phyloP scores from a whole-genome alignment of 2,329 filamentous ascomycete species.

The Paecilomyces sp. region DNA sequence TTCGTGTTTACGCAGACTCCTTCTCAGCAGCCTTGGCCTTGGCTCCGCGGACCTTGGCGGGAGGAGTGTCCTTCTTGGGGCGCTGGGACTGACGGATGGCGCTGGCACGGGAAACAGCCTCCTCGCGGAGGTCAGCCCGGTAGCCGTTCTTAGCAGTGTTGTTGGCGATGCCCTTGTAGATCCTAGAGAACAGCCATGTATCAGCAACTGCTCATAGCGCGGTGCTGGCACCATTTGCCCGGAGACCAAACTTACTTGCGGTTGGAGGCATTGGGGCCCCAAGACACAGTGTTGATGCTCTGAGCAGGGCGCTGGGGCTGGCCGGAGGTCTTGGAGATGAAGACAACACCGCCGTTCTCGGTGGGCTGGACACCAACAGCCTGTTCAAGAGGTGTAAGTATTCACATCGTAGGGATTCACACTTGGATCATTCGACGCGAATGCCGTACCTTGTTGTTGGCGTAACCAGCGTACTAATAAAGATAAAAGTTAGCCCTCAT shows the following conservation, averaged over 20 bases:
- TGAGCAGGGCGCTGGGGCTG: conserved; percentile 66
- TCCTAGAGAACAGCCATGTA: conserved; percentile 44
- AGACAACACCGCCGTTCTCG: conserved; percentile 71
- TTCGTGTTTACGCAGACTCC: conserved; percentile 26
- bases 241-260: conserved; percentile 59
- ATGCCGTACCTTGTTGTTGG: conserved; percentile 75
- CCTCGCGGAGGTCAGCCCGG: conserved; percentile 68
- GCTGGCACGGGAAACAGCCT: conserved; percentile 78
- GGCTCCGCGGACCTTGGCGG: conserved; percentile 68
- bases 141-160: conserved; percentile 77
- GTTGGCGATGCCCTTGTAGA: conserved; percentile 83
- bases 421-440: background rate
- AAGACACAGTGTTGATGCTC: conserved; percentile 58
- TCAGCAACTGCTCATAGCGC: conserved; percentile 9
- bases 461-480: conserved; percentile 75
- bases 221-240: background rate
- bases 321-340: conserved; percentile 78
- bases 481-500: conserved; percentile 13
- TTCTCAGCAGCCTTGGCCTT: conserved; percentile 61
- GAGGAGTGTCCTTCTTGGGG: conserved; percentile 66
- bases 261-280: conserved; percentile 64
- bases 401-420: background rate
- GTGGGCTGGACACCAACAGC: conserved; percentile 71
- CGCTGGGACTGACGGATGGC: conserved; percentile 75
- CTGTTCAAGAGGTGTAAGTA: conserved; percentile 37